Evolutionary conservation across 1,284 basidiomycete species (phyloP).

Genomic region (Mrakiaceae sp.): DNA sequence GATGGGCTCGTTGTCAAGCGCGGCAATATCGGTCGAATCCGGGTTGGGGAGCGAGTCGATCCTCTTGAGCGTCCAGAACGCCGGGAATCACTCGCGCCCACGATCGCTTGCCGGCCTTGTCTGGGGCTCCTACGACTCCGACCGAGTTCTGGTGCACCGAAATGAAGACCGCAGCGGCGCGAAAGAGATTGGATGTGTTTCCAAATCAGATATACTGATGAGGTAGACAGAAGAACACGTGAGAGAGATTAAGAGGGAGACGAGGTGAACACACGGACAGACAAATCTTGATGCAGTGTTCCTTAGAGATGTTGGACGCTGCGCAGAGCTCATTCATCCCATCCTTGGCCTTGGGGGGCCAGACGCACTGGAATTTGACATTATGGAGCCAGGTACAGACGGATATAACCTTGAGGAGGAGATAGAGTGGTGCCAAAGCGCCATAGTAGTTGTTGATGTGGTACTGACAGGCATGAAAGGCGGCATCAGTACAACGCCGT

Average conservation of each 20-base stretch:
- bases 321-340: constrained; percentile 96
- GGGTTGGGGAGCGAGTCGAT: constrained; percentile 80
- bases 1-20: constrained; percentile 65
- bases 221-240: not conserved
- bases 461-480: constrained; percentile 22
- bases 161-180: constrained; percentile 82
- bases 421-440: constrained; percentile 74
- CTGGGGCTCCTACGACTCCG: constrained; percentile 87
- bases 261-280: not conserved
- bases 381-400: constrained; percentile 88
- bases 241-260: not conserved
- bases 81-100: constrained; percentile 79
- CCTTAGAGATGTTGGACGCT: constrained; percentile 90
- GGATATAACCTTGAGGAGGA: constrained; percentile 77
- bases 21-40: constrained; percentile 80
- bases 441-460: constrained; percentile 70
- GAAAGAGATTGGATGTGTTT: constrained; percentile 87
- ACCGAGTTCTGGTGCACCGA: constrained; percentile 81
- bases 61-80: constrained; percentile 84
- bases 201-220: constrained; percentile 75
- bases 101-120: constrained; percentile 88
- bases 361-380: constrained; percentile 89
- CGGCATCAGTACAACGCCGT: constrained; percentile 41
- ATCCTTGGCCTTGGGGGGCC: constrained; percentile 87
- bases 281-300: constrained; percentile 65